Evolutionary conservation across 2,329 filamentous ascomycete species (phyloP), one percentile per base, ranked within the genome.

Genomic region (Ophiostoma piceae): DNA sequence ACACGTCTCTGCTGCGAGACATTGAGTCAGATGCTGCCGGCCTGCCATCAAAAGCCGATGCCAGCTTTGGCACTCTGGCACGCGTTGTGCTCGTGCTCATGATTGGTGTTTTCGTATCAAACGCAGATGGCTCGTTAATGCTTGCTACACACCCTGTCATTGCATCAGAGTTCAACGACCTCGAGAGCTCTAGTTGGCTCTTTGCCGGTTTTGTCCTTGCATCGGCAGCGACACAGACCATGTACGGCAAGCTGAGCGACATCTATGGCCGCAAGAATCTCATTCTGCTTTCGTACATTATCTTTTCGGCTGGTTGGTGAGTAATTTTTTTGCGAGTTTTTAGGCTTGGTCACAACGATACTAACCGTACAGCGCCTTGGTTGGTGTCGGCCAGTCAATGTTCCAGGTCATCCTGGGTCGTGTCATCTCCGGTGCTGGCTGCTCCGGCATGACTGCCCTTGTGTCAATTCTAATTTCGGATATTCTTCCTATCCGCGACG

Each of bases 101-200:
- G 69, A 71, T 74, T 19, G 86, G 86, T 12, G 86, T 89, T 16
- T 91, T 92, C 73, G 84, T 90, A 14, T 84, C 85, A 7, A 88
- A 88, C 69, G 84, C 85, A 19, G 90, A 92, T 74, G 79, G 80
- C 0, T 88, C 87, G 1, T 79, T 92, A 0, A 83, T 92, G 0
- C 79, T 92, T 41, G 89, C 90, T 0, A 90, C 89, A 0, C 87
- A 90, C 71, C 84, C 85, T 0, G 80, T 80, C 3, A 87, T 89
- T 68, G 84, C 86, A 0, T 89, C 87, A 11, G 84, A 88, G 69
- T 89, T 89, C 73, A 79, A 84, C 68, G 80, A 82, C 43, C 75
- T 89, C 4, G 82, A 81, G 19, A 82, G 85, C 68, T 87, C 86
- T 3, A 86, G 82, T 71, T 87, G 87, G 85, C 75, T 87, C 12